Base-by-base conservation (phyloP, 1,139 yeast species). In the Debaryomyces udenii region DNA sequence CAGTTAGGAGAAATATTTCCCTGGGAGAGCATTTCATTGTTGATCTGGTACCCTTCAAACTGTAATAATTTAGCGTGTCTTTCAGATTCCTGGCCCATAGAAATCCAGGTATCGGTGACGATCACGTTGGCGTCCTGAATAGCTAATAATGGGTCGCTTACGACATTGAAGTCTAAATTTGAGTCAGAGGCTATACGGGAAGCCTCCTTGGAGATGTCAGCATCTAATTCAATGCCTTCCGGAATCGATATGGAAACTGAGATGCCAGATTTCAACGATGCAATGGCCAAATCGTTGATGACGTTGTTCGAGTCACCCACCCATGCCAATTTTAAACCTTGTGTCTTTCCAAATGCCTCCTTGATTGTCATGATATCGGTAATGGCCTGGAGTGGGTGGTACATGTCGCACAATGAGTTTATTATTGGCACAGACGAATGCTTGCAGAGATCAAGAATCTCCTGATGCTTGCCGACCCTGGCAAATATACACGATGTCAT, bases 21-120 rank as follows among this genome's bases (percentile, higher is more conserved):
- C 15, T 59, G 59, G 5, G 56, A 44, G 20, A 86, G 79, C 72
- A 91, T 72, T 28, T 81, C 81, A 24, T 71, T 64, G 27, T 90
- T 83, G 47, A 93, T 84, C 66, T 89, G 96, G 72, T 83, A 93
- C 1, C 96, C 96, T 6, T 72, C 76, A 61, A 93, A 93, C 65
- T 89, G 93, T 58, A 82, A 73, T 53, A 93, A 70, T 49, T 91
- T 87, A 44, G 74, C 70, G 35, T 62, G 72, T 52, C 81, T 86
- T 62, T 91, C 93, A 6, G 77, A 67, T 63, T 93, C 99, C 70
- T 93, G 93, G 45, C 99, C 99, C 99, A 93, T 93, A 1, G 98
- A 91, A 27, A 93, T 82, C 83, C 96, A 93, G 3, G 99, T 93
- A 56, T 93, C 99, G n/a, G 99, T 93, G 37, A 93, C 99, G 16